Evolutionary conservation across 768 basidiomycete species (phyloP), one percentile per base, ranked within the genome.

Genomic region (Termitomyces sp.): DNA sequence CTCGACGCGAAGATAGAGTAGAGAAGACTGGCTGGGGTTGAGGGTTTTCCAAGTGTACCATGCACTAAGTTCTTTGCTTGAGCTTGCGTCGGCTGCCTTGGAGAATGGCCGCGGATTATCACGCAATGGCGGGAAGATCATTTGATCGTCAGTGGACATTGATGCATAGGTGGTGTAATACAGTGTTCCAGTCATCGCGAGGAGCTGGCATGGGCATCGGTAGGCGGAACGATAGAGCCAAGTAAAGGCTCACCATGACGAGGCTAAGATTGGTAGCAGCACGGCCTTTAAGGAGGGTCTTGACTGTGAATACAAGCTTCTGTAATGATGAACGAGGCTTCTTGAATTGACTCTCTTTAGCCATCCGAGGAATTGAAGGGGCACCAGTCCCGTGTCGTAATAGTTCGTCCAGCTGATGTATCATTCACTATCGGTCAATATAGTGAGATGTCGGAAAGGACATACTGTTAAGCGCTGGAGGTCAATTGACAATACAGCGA

Each of bases 401-500:
- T 10, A 98, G 78, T 68, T 99, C 92, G 57, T 91, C 88, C 45
- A 96, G 79, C 88, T 94, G 63, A 41, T 46, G 30, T 53, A 50
- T 30, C 28, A 67, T 13, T 14, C 28, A 66, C n/a, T 8, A 32
- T 38, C 32, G 67, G 53, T 60, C 35, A 35, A 36, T 24, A 30
- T 22, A 38, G 11, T 5, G 18, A 36, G 36, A 49, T 57, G 38
- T 14, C 5, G 1, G 13, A 38, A 58, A 36, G 24, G 28, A 72
- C 79, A 50, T 65, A 85, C 87, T 75, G 96, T 96, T 26, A 99
- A 73, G 47, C 96, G 85, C 63, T 97, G 94, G 47, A 98, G 86
- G 74, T 99, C 96, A 63, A 99, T 97, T 0, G 93, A 94, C 24
- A 99, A 75, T 28, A 97, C 94, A 7, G 95, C 90, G 62, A 95